Base-by-base conservation (phyloP, 257 asterid genomes). In the Lithospermum erythrorhizon region DNA sequence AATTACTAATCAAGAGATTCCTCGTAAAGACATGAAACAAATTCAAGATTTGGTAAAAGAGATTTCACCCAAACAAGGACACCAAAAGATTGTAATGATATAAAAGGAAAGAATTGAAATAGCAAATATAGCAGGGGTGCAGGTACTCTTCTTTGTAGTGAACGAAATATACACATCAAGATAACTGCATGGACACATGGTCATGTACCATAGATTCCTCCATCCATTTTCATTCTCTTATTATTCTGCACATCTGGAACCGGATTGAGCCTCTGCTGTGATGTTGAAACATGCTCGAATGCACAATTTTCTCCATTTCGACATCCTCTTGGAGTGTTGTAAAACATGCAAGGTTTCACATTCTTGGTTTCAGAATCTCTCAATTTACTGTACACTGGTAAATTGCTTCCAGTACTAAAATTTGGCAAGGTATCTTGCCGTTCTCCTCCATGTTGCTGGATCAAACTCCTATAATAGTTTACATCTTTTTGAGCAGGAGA, bases 381-480 rank as follows among this genome's bases (percentile, higher is more conserved):
- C 47, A 1, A 35, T 35, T 35, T 35, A 35, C 47, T 35, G 47
- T 11, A 8, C 9, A 35, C 47, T 35, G 47, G 9, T 9, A 11
- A 35, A 35, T 61, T 73, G 73, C 67, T 60, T 24, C 76, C 81
- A 64, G 65, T 76, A 37, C 64, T 24, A 32, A 65, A 74, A 51
- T 76, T 88, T 3, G 75, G 77, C 53, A 55, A 16, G 4, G 57
- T 19, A 21, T 88, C 95, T 65, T 81, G 82, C 61, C 90, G 79
- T 58, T 86, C 97, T 54, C 75, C 89, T 64, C 99, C 99, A 18
- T 89, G 97, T 58, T 86, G 99, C 74, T 89, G 95, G 55, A 93
- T 86, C 68, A 93, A 81, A 75, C 82, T 83, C 83, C 86, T 93
- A 45, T 77, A 89, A 18, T 93, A 93, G 75, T 72, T 86, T 8